Percentiles rank a stretch among this genome's conserved stretches.
Evolutionary conservation across 2,329 filamentous ascomycete genomes (phyloP).

Genomic region (Alternaria infectoria): DNA sequence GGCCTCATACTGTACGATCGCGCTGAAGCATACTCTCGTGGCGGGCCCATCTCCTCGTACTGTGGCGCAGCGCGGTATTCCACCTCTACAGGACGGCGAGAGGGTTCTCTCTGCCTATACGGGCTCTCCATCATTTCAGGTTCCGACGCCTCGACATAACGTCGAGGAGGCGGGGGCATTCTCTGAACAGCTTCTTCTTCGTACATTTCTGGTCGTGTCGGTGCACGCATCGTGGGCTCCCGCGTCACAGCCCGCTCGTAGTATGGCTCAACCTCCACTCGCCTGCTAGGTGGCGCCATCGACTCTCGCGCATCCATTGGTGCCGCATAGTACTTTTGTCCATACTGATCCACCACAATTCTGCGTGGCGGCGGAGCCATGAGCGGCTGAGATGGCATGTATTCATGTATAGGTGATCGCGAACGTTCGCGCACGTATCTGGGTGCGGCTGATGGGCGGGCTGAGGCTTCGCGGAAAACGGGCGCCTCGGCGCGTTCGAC

Average conservation of each 20-base stretch:
- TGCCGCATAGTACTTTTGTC: constrained; percentile 75
- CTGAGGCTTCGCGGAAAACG: constrained; percentile 47
- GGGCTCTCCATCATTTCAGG: constrained; percentile 60
- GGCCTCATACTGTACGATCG: constrained; percentile 51
- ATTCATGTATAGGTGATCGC: constrained; percentile 49
- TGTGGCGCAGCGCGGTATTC: constrained; percentile 41
- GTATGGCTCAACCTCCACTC: constrained; percentile 62
- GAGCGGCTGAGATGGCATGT: constrained; percentile 46
- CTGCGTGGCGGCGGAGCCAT: constrained; percentile 62
- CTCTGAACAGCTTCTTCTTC: constrained; percentile 46
- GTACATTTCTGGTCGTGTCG: constrained; percentile 59
- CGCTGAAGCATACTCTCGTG: constrained; percentile 39
- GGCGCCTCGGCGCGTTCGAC: constrained; percentile 47
- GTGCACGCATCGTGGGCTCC: constrained; percentile 57
- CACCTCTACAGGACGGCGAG: constrained; percentile 55
- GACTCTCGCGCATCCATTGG: constrained; percentile 60
- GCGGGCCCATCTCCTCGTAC: constrained; percentile 48
- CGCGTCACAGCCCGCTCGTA: constrained; percentile 70
- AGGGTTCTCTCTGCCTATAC: constrained; percentile 66
- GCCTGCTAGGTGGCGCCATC: constrained; percentile 57
- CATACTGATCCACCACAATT: constrained; percentile 82
- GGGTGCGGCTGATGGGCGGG: constrained; percentile 44
- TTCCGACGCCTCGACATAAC: constrained; percentile 67
- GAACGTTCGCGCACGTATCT: constrained; percentile 53
- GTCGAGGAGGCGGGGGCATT: constrained; percentile 56